Evolutionary conservation across 140 eudicot genomes (phyloP), one percentile per base, ranked within the genome.

Genomic region (Ambrosia hybrid): DNA sequence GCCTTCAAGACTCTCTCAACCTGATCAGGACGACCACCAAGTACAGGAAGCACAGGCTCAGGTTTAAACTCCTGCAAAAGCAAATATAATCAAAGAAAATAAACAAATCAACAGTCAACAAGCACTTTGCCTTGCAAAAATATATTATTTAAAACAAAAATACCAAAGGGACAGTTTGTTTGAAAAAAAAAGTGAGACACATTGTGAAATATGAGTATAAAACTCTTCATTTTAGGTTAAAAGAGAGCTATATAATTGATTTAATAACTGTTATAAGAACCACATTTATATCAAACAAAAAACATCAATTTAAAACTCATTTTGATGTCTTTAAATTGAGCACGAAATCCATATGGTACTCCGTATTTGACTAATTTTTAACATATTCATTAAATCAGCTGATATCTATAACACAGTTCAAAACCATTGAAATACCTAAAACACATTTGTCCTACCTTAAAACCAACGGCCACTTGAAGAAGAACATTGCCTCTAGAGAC

Each of bases 1-100:
- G 95, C 82, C 76, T 90, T 89, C 63, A 92, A 34, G 12, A 85
- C 95, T 73, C 85, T 83, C 59, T 89, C 98, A 3, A 89, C 95
- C 72, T 92, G 96, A 72, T 92, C 95, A 58, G 98, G 89, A 57
- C 91, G 95, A 15, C 91, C 96, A 74, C 73, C 72, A 43, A 65
- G 3, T 4, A 83, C 76, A 30, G 90, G 96, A 51, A 89, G 82
- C n/a, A 92, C 93, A 2, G 98, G 95, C 14, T 87, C 85, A 5
- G 83, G 86, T 76, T 80, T 83, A 68, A 82, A 92, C 26, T 73
- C 80, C 98, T 92, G 71, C 64, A 78, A 17, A 48, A 48, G 48
- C 17, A 78, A 68, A 61, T 34, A 74, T 9, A 57, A 67, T 2
- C 26, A 7, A 9, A 13, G 52, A 26, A 45, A 21, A 21, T 51